phyloP scores from a whole-genome alignment of 495 filamentous ascomycete species.

The Trichocladium uniseriatum region DNA sequence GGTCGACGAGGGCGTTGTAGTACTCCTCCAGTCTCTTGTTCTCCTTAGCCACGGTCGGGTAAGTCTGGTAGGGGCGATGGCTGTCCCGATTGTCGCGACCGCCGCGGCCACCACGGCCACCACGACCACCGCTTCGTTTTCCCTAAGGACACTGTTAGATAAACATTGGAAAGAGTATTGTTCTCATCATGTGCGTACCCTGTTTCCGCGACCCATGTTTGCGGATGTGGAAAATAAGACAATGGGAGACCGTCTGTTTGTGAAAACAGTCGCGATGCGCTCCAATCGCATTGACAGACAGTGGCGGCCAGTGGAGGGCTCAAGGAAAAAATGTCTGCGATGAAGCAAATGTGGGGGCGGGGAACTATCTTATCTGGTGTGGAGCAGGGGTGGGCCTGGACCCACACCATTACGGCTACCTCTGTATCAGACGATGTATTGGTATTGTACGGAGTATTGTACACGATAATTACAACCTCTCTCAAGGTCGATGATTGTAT shows the following conservation, averaged over 20 bases:
- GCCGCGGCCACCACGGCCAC: constrained; percentile 16
- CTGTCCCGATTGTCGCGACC: constrained; percentile 15
- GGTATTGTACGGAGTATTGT: not conserved
- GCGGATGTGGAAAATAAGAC: constrained; percentile 8
- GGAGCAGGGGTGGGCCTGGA: not conserved
- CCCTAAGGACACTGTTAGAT: constrained; percentile 8
- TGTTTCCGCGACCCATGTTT: constrained; percentile 19
- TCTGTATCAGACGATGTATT: no score
- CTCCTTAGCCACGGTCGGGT: constrained; percentile 52
- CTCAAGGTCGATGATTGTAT: no score
- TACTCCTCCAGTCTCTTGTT: constrained; percentile 74
- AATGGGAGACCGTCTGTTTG: not conserved
- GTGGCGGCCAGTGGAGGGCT: constrained; percentile 1
- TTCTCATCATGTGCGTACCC: constrained; percentile 8
- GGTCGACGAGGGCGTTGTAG: constrained; percentile 66
- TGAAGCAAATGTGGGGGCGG: constrained; percentile 15
- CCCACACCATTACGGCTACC: no score
- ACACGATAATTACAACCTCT: not conserved
- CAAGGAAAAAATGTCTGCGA: constrained; percentile 11
- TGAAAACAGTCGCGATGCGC: constrained; percentile 7
- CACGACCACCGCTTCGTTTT: constrained; percentile 16
- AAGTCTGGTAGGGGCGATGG: constrained; percentile 35
- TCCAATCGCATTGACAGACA: constrained; percentile 16
- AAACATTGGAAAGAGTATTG: no score
- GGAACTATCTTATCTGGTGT: constrained; percentile 13